Evolutionary conservation across 345 rosid species (phyloP).

Genomic region (Ceriops zippeliana): DNA sequence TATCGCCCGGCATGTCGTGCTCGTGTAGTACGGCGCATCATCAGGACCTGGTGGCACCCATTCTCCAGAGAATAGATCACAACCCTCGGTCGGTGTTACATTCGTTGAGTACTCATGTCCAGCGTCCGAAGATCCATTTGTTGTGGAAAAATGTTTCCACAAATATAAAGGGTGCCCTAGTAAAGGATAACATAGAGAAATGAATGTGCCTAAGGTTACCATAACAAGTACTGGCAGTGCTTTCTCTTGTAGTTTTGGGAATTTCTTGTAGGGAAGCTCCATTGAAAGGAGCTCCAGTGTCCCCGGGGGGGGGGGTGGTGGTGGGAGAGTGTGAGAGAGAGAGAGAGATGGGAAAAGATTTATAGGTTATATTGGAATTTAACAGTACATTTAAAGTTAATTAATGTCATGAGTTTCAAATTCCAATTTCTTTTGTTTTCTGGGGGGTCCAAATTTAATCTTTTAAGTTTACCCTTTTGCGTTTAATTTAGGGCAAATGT

Average conservation of each 20-base stretch:
- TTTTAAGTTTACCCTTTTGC: too few species aligned
- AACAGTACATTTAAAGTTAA: too few species aligned
- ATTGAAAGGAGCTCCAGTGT: conserved; percentile 10
- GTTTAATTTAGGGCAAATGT: too few species aligned
- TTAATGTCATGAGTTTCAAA: too few species aligned
- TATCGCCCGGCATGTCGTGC: conserved; percentile 87
- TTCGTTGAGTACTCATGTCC: neutral
- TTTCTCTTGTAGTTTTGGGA: neutral
- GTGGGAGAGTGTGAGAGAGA: conserved; percentile 11
- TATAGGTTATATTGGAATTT: too few species aligned
- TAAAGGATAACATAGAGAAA: conserved; percentile 40
- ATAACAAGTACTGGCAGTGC: conserved; percentile 23
- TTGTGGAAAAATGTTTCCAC: conserved; percentile 7
- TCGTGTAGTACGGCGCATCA: conserved; percentile 76
- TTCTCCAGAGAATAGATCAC: conserved; percentile 76
- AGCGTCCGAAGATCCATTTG: neutral
- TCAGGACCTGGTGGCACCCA: conserved; percentile 65
- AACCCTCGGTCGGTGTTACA: conserved; percentile 14
- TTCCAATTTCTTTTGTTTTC: too few species aligned
- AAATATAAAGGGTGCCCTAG: conserved; percentile 26
- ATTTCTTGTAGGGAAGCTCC: conserved; percentile 25
- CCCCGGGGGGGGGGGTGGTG: conserved; percentile 4
- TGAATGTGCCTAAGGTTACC: conserved; percentile 20
- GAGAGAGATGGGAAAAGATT: neutral
- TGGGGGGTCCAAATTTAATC: too few species aligned